These are phyloP conservation scores for Mortierella sp. DNA, from an alignment of 371 early-diverging fungal species.

Conservation along the genomic window DNA sequence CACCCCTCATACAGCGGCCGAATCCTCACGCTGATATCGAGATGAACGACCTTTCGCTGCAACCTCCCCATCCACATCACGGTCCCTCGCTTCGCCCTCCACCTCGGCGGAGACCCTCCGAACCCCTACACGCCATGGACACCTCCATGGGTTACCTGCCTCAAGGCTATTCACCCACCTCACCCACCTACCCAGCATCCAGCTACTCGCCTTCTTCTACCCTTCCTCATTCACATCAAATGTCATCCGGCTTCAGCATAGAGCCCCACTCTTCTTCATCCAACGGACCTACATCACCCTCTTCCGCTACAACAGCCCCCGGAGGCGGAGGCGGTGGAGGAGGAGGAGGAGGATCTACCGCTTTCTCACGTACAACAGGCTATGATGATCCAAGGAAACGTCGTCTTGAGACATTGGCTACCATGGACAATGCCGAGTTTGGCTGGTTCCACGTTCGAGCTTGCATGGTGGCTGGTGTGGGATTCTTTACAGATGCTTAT, in stretches of 20 bases:
- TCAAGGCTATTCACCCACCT: slow-evolving; percentile 6
- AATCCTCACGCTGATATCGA: slow-evolving; percentile 14
- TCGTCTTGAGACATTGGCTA: slow-evolving; percentile 55
- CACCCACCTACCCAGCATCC: slow-evolving; percentile 6
- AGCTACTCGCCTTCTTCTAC: too few relatives aligned
- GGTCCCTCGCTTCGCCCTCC: slow-evolving; percentile 10
- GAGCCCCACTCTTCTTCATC: too few relatives aligned
- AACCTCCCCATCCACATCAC: slow-evolving; percentile 8
- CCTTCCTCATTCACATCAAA: too few relatives aligned
- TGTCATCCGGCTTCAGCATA: too few relatives aligned
- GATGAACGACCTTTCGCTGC: slow-evolving; percentile 26
- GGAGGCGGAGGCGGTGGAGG: slow-evolving; percentile 17
- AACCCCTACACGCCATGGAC: too few relatives aligned
- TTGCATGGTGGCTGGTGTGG: slow-evolving; percentile 39
- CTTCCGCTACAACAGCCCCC: slow-evolving; percentile 18
- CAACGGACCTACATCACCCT: too few relatives aligned
- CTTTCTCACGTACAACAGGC: slow-evolving; percentile 17
- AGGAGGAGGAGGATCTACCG: slow-evolving; percentile 19
- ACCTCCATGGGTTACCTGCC: slow-evolving; percentile 1
- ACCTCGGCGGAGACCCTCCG: neutral
- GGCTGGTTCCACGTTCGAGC: slow-evolving; percentile 56
- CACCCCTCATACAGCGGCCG: slow-evolving; percentile 22
- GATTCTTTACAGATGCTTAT: slow-evolving; percentile 54
- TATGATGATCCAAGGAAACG: slow-evolving; percentile 39
- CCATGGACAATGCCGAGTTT: slow-evolving; percentile 62